Base-by-base conservation (phyloP, 129 eudicot species). In the Saposhnikovia divaricata region DNA sequence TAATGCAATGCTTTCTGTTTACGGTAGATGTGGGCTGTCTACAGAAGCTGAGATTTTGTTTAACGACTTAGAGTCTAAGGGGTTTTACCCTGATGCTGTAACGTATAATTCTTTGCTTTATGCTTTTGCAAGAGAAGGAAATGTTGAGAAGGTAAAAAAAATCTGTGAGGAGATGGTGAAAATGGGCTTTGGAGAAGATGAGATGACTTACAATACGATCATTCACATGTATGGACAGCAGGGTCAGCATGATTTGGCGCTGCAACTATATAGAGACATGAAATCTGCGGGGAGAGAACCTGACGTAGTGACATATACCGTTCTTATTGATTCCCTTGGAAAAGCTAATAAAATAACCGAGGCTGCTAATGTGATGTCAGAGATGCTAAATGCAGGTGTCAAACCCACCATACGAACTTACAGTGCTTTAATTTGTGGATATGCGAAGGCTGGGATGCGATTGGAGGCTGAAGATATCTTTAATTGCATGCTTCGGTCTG, bases 391-490 rank as follows among this genome's bases (percentile, higher is more conserved):
- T 83, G 84, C 81, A 2, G 97, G 99, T 57, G 82, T 89, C 77
- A 92, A 89, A 81, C 99, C 99, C 43, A 90, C 91, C 19, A 79
- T 96, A 83, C 87, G 90, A 63, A 92, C 99, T 21, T 96, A 88
- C 76, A 90, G 99, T 84, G 99, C 97, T 69, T 90, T 96, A 84
- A 96, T 96, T 14, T 96, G 99, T 76, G 99, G 98, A 82, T 96
- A 92, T 78, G 99, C 93, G 31, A 96, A 89, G 80, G 91, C 94
- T 10, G 99, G 99, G 61, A 91, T 68, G 80, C 82, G 85, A 75
- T 78, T 55, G 61, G 89, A 96, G 85, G 99, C 99, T 70, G 93
- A 89, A 80, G 87, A 89, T 68, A 88, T 89, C 50, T 92, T 90
- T 77, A 55, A 85, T 44, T 84, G 92, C 85, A 96, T 96, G 99